Evolutionary conservation across 495 filamentous ascomycete genomes (phyloP).

Genomic region (Talaromyces wortmannii): DNA sequence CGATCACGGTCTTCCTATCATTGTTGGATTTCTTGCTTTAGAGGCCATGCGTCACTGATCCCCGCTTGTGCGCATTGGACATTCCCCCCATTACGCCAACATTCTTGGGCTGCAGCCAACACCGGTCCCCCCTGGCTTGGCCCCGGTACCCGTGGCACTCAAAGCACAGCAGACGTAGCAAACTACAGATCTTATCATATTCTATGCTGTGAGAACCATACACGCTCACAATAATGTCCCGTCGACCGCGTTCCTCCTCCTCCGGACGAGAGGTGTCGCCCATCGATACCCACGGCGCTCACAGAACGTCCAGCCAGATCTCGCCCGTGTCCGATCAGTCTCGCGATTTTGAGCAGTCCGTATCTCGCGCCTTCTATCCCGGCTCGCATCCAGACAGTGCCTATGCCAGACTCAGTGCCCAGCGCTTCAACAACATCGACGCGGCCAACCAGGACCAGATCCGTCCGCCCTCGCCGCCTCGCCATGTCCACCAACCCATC

Average conservation of each 20-base stretch:
- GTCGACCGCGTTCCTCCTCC: background rate
- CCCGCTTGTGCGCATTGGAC: too few species aligned
- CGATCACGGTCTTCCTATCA: too few species aligned
- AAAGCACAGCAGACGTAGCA: too few species aligned
- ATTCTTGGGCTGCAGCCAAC: too few species aligned
- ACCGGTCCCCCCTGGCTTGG: too few species aligned
- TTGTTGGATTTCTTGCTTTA: too few species aligned
- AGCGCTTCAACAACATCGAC: constrained; percentile 4
- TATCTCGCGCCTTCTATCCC: constrained; percentile 2
- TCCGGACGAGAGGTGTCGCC: background rate
- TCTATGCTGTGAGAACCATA: background rate
- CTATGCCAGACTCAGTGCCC: constrained; percentile 4
- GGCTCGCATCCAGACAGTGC: constrained; percentile 5
- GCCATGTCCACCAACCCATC: constrained; percentile 9
- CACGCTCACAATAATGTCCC: background rate
- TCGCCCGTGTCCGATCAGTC: constrained; percentile 1
- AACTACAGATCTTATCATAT: too few species aligned
- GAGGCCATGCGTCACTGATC: too few species aligned
- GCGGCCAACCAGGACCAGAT: background rate
- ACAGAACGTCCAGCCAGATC: constrained; percentile 1
- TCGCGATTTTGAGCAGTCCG: background rate
- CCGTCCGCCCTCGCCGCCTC: constrained; percentile 6
- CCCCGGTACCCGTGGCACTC: too few species aligned
- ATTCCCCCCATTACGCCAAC: too few species aligned
- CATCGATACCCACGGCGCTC: background rate